phyloP scores from a whole-genome alignment of 495 filamentous ascomycete genomes.

The Pyronema domesticum region DNA sequence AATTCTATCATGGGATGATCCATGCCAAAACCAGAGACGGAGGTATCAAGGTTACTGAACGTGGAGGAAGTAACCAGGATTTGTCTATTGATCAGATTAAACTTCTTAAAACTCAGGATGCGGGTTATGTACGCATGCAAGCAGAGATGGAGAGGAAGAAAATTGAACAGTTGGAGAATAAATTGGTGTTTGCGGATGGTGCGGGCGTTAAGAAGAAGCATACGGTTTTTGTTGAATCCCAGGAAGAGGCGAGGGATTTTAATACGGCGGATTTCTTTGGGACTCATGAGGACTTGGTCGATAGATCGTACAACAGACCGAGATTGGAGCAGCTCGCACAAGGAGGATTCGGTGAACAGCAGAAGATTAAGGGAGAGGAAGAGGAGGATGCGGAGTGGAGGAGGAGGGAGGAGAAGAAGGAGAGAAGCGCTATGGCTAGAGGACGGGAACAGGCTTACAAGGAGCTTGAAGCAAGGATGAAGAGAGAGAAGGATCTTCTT shows the following conservation, averaged over 20 bases:
- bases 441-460: conserved; percentile 32
- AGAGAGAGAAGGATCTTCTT: conserved; percentile 50
- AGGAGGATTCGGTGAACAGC: conserved; percentile 1
- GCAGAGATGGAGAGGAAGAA: conserved; percentile 40
- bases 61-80: conserved; percentile 26
- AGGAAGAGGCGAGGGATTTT: conserved; percentile 29
- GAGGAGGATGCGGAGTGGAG: conserved; percentile 14
- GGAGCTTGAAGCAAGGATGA: conserved; percentile 46
- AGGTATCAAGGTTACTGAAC: conserved; percentile 40
- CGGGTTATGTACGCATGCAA: conserved; percentile 63
- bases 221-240: conserved; percentile 27
- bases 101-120: conserved; percentile 89
- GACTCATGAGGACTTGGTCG: conserved; percentile 23
- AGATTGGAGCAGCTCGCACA: conserved; percentile 14
- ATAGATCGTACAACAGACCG: conserved; percentile 22
- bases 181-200: background rate
- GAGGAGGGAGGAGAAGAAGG: conserved; percentile 33
- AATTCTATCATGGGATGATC: conserved; percentile 91
- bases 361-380: conserved; percentile 9
- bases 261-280: conserved; percentile 25
- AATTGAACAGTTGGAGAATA: conserved; percentile 27
- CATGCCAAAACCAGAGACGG: conserved; percentile 37
- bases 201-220: conserved; percentile 3
- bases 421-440: conserved; percentile 32
- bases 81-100: conserved; percentile 55